Evolutionary conservation across 73 alveolate species (phyloP).

Genomic region (Stentor roeselii): DNA sequence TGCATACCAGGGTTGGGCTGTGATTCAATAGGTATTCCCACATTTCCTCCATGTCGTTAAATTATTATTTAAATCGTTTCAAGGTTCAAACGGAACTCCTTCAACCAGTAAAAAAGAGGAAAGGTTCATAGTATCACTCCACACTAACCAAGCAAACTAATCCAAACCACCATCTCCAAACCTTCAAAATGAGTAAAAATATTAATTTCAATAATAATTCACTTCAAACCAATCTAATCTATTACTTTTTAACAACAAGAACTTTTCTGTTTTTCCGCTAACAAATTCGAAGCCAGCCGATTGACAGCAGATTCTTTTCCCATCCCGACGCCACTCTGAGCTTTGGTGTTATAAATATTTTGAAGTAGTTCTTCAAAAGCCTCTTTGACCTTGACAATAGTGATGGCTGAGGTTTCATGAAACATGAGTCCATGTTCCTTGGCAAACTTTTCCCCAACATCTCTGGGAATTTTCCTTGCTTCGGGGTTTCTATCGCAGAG

Average conservation of each 20-base stretch:
- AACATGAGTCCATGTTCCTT: slow-evolving; percentile 58
- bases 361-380: slow-evolving; percentile 73
- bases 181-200: too few relatives aligned
- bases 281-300: too few relatives aligned
- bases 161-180: neutral
- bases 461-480: slow-evolving; percentile 63
- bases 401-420: slow-evolving; percentile 78
- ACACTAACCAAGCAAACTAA: neutral
- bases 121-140: neutral
- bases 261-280: too few relatives aligned
- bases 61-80: too few relatives aligned
- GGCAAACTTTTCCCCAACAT: slow-evolving; percentile 70
- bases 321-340: too few relatives aligned
- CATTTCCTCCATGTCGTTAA: neutral
- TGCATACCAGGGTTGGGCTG: neutral
- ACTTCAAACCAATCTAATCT: too few relatives aligned
- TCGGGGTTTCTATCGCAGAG: slow-evolving; percentile 56
- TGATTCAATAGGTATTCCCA: neutral
- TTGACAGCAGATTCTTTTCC: too few relatives aligned
- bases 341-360: slow-evolving; percentile 67
- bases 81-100: too few relatives aligned
- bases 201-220: too few relatives aligned
- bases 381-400: slow-evolving; percentile 62
- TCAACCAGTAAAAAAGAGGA: neutral
- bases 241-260: too few relatives aligned